Evolutionary conservation across 768 basidiomycete genomes (phyloP), one percentile per base, ranked within the genome.

Genomic region (Galerina marginata): DNA sequence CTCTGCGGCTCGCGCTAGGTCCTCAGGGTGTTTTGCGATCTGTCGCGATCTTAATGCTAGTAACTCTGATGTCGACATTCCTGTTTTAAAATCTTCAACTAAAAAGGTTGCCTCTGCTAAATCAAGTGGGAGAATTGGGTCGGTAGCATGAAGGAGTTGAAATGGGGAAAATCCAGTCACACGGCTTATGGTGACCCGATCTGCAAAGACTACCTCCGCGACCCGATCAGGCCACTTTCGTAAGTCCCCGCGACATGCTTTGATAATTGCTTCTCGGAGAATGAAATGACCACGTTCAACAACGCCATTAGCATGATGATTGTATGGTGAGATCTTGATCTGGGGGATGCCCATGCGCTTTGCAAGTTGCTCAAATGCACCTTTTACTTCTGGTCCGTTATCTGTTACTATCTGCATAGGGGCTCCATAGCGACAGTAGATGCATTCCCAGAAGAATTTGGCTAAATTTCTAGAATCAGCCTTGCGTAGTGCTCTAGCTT

Each of bases 301-400:
- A 1, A 71, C 59, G 0, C 79, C 72, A 15, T 80, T 77, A 0
- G 75, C 75, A 3, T 65, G 67, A 0, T 74, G 77, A 61, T 80
- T 80, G 62, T 80, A 81, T 0, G 71, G 62, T 10, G 71, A 77
- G 16, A 81, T 80, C 0, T 61, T 36, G 7, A 81, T 78, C 42
- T 79, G 75, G 2, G 46, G 40, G 16, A 80, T 75, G 14, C 72
- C 45, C 3, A 66, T 67, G 16, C 59, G 47, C 14, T 72, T 23
- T 25, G 25, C 12, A 4, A 69, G 48, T 6, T 45, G 37, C 5
- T 58, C 46, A 16, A 58, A 12, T 15, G 69, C 77, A 1, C 64
- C 60, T 2, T 74, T 39, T 5, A 16, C 14, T 25, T 54, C n/a
- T 14, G 53, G 20, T 23, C n/a, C 53, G 23, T 54, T 54, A 23